Evolutionary conservation across 805 yeast genomes (phyloP), one percentile per base, ranked within the genome.

Genomic region (Zygosaccharomyces lentus): DNA sequence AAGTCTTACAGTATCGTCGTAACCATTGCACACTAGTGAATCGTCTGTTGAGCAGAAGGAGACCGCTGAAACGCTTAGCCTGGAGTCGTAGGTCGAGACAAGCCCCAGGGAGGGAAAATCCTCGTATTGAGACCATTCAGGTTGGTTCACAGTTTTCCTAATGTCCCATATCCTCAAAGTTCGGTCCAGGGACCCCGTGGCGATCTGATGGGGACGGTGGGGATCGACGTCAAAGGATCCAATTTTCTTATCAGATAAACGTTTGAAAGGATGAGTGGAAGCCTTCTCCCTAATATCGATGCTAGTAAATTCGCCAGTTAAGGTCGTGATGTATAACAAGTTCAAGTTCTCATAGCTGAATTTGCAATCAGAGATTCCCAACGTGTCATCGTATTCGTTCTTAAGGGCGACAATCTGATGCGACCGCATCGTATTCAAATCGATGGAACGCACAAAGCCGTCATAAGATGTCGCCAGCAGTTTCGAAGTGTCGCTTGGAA

Each of bases 161-260:
- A 89, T 65, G 64, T 91, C 99, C 96, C 96, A 91, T 1, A 91
- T 63, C 50, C 85, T 79, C 65, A 93, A 61, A 0, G 93, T 78
- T 55, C 98, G 70, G 63, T 91, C 99, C 38, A 93, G 72, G 0
- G 97, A 89, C 0, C 90, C 96, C 0, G 97, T 84, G 0, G 91
- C 95, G 1, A 89, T 73, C 51, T 85, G 85, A 53, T 81, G 64
- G 1, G 75, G 67, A 27, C 74, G 70, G 13, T 69, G 63, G 1
- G 98, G 98, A 56, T 88, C 88, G 13, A 87, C 76, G 1, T 83
- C 61, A 64, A 93, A 87, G 1, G 95, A 88, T 0, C 98, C 98
- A 46, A 93, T 90, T 61, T 93, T 93, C 61, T 91, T 90, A 58
- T 87, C 95, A 47, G 90, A 87, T 12, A 90, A 64, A 52, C 95